phyloP scores from a whole-genome alignment of 305 asterid genomes.

The Solanum chacoense region DNA sequence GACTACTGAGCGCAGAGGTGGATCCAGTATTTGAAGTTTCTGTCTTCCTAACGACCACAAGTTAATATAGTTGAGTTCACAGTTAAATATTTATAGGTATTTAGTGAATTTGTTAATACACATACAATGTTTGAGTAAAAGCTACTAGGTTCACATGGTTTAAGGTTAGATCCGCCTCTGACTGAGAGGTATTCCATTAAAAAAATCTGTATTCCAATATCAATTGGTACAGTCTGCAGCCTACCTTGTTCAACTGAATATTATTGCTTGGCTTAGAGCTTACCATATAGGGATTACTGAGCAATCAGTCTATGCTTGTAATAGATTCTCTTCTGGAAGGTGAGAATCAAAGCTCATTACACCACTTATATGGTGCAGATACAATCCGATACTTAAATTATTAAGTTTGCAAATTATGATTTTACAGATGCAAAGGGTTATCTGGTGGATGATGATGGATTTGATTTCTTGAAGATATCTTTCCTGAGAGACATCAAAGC shows the following conservation, averaged over 20 bases:
- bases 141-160: neutral
- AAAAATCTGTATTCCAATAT: neutral
- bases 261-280: neutral
- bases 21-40: neutral
- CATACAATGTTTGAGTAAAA: neutral
- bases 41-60: neutral
- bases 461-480: conserved; percentile 86
- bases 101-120: neutral
- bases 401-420: conserved; percentile 9
- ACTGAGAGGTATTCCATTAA: neutral
- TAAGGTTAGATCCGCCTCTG: neutral
- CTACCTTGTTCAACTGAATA: neutral
- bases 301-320: neutral
- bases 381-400: neutral
- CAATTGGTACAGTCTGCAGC: neutral
- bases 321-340: conserved; percentile 4
- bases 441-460: conserved; percentile 96
- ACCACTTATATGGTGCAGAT: neutral
- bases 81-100: neutral
- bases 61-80: neutral
- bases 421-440: conserved; percentile 87
- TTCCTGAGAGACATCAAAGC: conserved; percentile 75
- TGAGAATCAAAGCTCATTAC: neutral
- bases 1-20: neutral
- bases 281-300: neutral